Conservation (phyloP, 2,329 filamentous ascomycete species). For the Cladobotryum mycophilum region DNA sequence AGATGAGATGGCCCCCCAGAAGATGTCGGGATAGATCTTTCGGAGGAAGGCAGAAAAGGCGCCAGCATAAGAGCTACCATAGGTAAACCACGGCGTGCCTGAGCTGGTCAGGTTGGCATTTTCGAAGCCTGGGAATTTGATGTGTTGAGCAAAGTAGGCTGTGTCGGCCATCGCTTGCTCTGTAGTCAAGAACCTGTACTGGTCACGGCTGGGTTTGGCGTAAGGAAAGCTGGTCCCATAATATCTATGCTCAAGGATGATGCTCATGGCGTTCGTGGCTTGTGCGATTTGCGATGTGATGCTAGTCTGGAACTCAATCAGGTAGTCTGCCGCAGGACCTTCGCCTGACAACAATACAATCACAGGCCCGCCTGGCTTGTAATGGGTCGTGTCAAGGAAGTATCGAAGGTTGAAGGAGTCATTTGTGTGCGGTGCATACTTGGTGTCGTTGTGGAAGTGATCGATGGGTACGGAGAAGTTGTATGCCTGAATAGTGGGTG, state of each 20-base stretch:
- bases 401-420: slow-evolving; percentile 66
- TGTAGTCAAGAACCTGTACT: slow-evolving; percentile 73
- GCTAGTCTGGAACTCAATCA: slow-evolving; percentile 71
- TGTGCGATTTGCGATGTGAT: slow-evolving; percentile 64
- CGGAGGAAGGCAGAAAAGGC: slow-evolving; percentile 71
- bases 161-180: slow-evolving; percentile 78
- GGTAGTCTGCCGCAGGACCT: slow-evolving; percentile 34
- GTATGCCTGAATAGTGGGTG: slow-evolving; percentile 16
- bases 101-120: slow-evolving; percentile 59
- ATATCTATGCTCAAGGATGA: slow-evolving; percentile 82
- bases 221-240: slow-evolving; percentile 72
- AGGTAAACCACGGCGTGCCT: slow-evolving; percentile 65
- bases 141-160: slow-evolving; percentile 70
- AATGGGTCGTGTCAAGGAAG: slow-evolving; percentile 75
- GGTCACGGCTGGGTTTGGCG: slow-evolving; percentile 58
- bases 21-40: slow-evolving; percentile 71
- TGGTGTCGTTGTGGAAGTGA: slow-evolving; percentile 74
- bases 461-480: slow-evolving; percentile 55
- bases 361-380: slow-evolving; percentile 71
- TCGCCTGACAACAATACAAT: slow-evolving; percentile 62
- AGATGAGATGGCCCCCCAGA: slow-evolving; percentile 72
- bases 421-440: slow-evolving; percentile 70
- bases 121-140: slow-evolving; percentile 65
- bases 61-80: slow-evolving; percentile 80
- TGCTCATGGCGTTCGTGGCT: slow-evolving; percentile 67